Conservation (phyloP, 768 basidiomycete genomes). For the Saitozyma sp. region DNA sequence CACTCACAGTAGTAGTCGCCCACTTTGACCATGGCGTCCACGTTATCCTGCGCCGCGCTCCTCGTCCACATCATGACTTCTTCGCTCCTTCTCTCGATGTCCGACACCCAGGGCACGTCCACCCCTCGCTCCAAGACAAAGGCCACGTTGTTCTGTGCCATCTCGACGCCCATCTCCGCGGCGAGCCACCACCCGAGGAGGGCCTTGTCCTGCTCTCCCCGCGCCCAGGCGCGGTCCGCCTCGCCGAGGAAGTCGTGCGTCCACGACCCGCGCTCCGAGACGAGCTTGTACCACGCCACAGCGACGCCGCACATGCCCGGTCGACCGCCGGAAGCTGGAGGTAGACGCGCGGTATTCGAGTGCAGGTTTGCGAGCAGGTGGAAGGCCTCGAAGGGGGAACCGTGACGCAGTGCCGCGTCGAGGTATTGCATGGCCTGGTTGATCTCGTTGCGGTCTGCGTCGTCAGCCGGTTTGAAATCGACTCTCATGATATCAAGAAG, state of each 20-base stretch:
- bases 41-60: slow-evolving; percentile 86
- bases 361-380: slow-evolving; percentile 89
- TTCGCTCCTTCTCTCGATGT: slow-evolving; percentile 47
- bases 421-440: slow-evolving; percentile 69
- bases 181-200: slow-evolving; percentile 94
- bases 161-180: slow-evolving; percentile 86
- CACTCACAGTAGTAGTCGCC: slow-evolving; percentile 83
- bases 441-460: slow-evolving; percentile 68
- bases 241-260: slow-evolving; percentile 80
- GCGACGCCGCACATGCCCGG: slow-evolving; percentile 80
- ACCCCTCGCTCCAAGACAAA: slow-evolving; percentile 88
- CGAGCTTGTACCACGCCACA: slow-evolving; percentile 89
- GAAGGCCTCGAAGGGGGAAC: slow-evolving; percentile 91
- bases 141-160: slow-evolving; percentile 92
- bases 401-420: slow-evolving; percentile 77
- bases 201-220: slow-evolving; percentile 75
- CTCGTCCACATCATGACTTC: slow-evolving; percentile 93
- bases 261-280: slow-evolving; percentile 82
- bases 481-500: slow-evolving; percentile 2
- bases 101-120: not conserved
- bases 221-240: slow-evolving; percentile 62
- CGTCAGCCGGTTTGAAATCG: slow-evolving; percentile 2
- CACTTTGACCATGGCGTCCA: slow-evolving; percentile 97
- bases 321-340: slow-evolving; percentile 16
- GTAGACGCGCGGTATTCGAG: slow-evolving; percentile 58